Base-by-base conservation (phyloP, 106 monocot genomes). In the Dendrobium chrysotoxum region DNA sequence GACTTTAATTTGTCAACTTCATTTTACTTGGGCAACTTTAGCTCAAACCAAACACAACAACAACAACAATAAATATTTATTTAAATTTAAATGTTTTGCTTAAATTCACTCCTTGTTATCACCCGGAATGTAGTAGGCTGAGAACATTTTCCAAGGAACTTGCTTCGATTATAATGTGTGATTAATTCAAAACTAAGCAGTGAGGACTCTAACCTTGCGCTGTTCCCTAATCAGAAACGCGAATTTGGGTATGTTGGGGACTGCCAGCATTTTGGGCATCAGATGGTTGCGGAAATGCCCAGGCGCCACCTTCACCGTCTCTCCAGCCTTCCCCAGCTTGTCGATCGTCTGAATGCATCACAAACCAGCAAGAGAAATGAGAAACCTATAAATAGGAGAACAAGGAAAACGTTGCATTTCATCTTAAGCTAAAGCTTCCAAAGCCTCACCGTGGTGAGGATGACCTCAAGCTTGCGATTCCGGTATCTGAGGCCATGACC, bases 221-320 rank as follows among this genome's bases (percentile, higher is more conserved):
- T 92, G 92, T 74, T 94, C 94, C 46, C 82, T 82, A 58, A 94
- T 83, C 28, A 97, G 85, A 45, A 85, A 83, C 2, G 86, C 89
- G 47, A 83, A 97, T 83, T 92, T 97, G 12, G 89, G 85, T 77
- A 97, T 86, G 78, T 97, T 94, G 31, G 97, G 97, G 18, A 96
- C 92, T 11, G 96, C 96, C 11, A 97, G 89, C 65, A 98, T 77
- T 82, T 94, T 98, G 75, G 97, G 97, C 97, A 98, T 98, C 42
- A 98, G 85, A 76, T 92, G 89, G 86, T 94, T 98, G 46, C 97
- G 87, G 77, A 98, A 98, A 83, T 92, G 83, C 61, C 97, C 97
- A 1, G 94, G 94, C 16, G 97, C 97, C 72, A 98, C 97, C 68
- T 87, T 88, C 81, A 94, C 97, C 50, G 88, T 91, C 81, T 98